These are phyloP conservation scores for Pestalotiopsis fici DNA, from an alignment of 2,329 filamentous ascomycete genomes.

Conservation along the genomic window DNA sequence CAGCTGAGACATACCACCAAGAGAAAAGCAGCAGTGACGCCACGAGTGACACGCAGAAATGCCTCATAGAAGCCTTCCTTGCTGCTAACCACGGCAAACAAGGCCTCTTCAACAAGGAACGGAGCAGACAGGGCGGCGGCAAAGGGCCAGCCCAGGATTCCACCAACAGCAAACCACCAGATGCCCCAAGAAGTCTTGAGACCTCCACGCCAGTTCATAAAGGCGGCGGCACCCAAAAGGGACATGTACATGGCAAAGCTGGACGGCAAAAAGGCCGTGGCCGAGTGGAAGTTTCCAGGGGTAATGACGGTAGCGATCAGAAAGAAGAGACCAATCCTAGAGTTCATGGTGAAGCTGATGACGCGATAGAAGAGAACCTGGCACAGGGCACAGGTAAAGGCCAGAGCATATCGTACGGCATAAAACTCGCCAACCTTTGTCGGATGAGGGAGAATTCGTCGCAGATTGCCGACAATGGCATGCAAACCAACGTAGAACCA, in stretches of 20 bases:
- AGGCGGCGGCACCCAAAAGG: constrained; percentile 83
- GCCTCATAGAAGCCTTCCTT: constrained; percentile 61
- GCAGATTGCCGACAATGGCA: constrained; percentile 68
- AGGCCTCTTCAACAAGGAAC: constrained; percentile 76
- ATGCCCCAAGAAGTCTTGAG: constrained; percentile 81
- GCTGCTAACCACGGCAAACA: constrained; percentile 56
- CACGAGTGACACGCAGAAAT: constrained; percentile 64
- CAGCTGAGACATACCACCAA: constrained; percentile 63
- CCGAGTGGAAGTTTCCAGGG: constrained; percentile 92
- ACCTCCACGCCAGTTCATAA: constrained; percentile 85
- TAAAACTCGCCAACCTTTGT: constrained; percentile 81
- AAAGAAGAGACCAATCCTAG: constrained; percentile 83
- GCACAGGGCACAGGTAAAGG: constrained; percentile 74
- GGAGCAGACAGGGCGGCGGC: constrained; percentile 79
- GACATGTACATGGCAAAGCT: constrained; percentile 96
- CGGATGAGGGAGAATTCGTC: constrained; percentile 62
- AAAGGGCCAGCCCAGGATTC: constrained; percentile 93
- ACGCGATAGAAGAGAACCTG: constrained; percentile 81
- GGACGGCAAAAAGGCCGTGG: constrained; percentile 83
- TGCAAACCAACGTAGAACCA: constrained; percentile 90
- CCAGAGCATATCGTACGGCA: constrained; percentile 75
- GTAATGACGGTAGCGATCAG: constrained; percentile 75
- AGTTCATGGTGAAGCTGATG: constrained; percentile 75
- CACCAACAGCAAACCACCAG: constrained; percentile 86
- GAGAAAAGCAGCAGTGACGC: constrained; percentile 64